A percentile compares a stretch with the other conserved stretches of the same genome.
Evolutionary conservation across 176 grass and related monocot species (phyloP).

Genomic region (Microstegium vimineum): DNA sequence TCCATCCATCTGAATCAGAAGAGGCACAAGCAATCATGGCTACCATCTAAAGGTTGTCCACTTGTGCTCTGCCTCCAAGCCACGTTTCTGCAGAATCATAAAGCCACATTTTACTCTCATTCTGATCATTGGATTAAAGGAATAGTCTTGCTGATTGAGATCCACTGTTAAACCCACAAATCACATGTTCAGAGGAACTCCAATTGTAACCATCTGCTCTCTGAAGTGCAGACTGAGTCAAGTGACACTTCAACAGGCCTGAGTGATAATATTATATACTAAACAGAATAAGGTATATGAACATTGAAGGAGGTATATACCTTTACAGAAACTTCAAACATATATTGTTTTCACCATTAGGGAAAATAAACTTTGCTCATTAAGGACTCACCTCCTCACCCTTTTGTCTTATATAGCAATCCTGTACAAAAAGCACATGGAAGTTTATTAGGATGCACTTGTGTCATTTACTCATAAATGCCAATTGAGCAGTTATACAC

Average conservation of each 20-base stretch:
- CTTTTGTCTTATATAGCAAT: background rate
- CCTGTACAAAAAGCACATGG: background rate
- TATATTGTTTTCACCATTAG: background rate
- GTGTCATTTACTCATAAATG: background rate
- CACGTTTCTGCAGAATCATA: conserved; percentile 8
- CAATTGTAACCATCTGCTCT: background rate
- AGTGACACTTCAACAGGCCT: background rate
- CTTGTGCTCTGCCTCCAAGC: conserved; percentile 7
- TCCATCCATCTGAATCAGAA: conserved; percentile 57
- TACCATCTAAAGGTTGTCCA: conserved; percentile 13
- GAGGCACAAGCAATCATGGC: background rate
- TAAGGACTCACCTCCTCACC: background rate
- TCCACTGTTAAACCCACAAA: background rate
- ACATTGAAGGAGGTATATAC: background rate
- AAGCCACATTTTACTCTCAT: conserved; percentile 3
- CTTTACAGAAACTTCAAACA: background rate
- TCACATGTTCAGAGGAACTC: background rate
- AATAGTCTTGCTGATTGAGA: background rate
- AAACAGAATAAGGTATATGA: background rate
- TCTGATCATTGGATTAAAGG: background rate
- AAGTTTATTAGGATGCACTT: background rate
- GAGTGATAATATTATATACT: background rate
- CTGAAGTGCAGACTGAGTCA: background rate
- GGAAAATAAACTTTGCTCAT: background rate
- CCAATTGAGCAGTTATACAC: background rate